phyloP scores from a whole-genome alignment of 2,329 filamentous ascomycete species.

The Mollisia scopiformis region DNA sequence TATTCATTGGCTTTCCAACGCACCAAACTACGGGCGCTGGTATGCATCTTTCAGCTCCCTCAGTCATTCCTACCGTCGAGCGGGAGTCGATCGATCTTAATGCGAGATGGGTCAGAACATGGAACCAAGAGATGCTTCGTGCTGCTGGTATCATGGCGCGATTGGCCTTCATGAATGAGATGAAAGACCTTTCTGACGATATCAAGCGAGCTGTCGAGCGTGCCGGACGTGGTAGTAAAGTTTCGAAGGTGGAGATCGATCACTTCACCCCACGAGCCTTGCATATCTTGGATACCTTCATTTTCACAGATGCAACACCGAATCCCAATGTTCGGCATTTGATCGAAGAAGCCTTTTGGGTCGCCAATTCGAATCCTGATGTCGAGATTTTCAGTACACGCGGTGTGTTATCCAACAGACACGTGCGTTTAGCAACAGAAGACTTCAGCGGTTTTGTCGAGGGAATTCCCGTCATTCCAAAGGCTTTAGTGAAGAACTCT shows the following conservation, averaged over 20 bases:
- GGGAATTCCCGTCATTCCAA: conserved; percentile 83
- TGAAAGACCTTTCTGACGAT: conserved; percentile 72
- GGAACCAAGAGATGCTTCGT: conserved; percentile 93
- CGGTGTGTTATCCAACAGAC: conserved; percentile 82
- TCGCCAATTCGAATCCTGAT: conserved; percentile 76
- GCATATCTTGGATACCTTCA: conserved; percentile 85
- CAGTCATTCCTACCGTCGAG: conserved; percentile 95
- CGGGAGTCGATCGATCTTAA: conserved; percentile 97
- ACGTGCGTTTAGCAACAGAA: conserved; percentile 76
- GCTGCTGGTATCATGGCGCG: conserved; percentile 89
- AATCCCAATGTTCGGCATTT: conserved; percentile 81
- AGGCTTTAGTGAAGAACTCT: conserved; percentile 70
- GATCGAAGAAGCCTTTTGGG: conserved; percentile 97
- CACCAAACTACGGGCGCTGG: conserved; percentile 95
- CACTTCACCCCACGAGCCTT: conserved; percentile 76
- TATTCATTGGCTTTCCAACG: conserved; percentile 98
- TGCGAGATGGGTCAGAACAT: conserved; percentile 89
- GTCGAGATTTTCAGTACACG: conserved; percentile 89
- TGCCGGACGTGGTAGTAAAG: conserved; percentile 48
- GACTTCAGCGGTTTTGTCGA: conserved; percentile 75
- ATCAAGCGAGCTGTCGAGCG: conserved; percentile 51
- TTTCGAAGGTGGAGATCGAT: conserved; percentile 65
- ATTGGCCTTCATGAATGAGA: conserved; percentile 85
- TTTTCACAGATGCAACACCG: conserved; percentile 87
- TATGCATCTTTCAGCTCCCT: conserved; percentile 93